Percentiles rank a stretch among this genome's conserved stretches.
Conservation (phyloP, 257 asterid genomes). For the Ophiorrhiza pumila region DNA sequence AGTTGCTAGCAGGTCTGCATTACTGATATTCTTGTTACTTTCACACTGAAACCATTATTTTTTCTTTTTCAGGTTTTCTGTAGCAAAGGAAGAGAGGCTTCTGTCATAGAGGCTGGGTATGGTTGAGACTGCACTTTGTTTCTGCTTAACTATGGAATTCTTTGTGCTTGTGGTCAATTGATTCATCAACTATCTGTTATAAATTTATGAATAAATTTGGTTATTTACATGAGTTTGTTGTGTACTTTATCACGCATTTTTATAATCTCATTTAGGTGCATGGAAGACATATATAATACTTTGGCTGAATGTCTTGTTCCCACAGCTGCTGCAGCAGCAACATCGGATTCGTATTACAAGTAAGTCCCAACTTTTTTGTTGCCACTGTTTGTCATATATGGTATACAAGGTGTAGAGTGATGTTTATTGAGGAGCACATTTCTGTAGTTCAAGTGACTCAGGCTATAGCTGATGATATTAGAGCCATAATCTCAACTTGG, state of each 20-base stretch:
- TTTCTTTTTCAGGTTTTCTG: constrained; percentile 32
- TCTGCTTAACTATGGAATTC: neutral
- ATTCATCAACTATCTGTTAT: too few relatives aligned
- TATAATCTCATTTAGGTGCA: constrained; percentile 48
- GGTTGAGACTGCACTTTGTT: neutral
- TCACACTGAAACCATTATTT: neutral
- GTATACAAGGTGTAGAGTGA: too few relatives aligned
- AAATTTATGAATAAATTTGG: too few relatives aligned
- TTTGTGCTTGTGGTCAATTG: neutral
- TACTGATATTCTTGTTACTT: constrained; percentile 7
- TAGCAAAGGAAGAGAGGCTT: constrained; percentile 24
- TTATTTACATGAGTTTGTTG: neutral
- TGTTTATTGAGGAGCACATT: too few relatives aligned
- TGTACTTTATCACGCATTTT: neutral
- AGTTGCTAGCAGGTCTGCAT: constrained; percentile 10
- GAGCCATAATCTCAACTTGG: too few relatives aligned
- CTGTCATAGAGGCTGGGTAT: constrained; percentile 35
- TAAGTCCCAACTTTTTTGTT: constrained; percentile 38
- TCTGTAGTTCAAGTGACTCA: too few relatives aligned
- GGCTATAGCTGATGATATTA: too few relatives aligned
- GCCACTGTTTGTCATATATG: too few relatives aligned
- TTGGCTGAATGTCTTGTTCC: constrained; percentile 84
- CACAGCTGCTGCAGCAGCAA: constrained; percentile 72
- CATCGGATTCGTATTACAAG: constrained; percentile 67
- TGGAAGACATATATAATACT: constrained; percentile 70